Conservation (phyloP, 306 rosid species). For the Ormosia emarginata region DNA sequence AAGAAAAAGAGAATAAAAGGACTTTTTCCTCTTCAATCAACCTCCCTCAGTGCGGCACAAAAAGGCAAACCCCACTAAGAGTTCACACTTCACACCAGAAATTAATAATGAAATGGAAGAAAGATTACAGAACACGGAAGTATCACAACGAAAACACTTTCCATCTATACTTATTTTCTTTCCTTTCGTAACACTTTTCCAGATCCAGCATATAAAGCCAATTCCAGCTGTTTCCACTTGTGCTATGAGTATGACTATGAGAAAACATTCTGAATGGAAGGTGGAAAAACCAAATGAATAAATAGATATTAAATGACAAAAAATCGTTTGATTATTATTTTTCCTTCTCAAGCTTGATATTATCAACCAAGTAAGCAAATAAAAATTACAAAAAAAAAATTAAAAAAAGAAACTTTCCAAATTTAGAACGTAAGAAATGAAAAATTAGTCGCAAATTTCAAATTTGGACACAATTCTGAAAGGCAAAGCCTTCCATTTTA, state of each 20-base stretch:
- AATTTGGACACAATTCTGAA: neutral
- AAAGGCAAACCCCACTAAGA: conserved; percentile 41
- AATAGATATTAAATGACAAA: neutral
- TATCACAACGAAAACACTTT: conserved; percentile 30
- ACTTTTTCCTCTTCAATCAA: conserved; percentile 42
- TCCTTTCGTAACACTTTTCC: conserved; percentile 42
- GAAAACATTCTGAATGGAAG: conserved; percentile 23
- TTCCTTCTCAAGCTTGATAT: neutral
- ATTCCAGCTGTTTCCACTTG: conserved; percentile 57
- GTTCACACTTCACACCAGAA: conserved; percentile 34
- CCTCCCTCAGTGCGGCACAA: conserved; percentile 44
- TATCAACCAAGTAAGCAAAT: neutral
- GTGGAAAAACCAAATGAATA: neutral
- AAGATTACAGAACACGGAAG: conserved; percentile 57
- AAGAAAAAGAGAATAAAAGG: conserved; percentile 24
- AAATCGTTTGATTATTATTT: neutral
- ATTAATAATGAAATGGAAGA: conserved; percentile 32
- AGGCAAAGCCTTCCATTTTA: neutral
- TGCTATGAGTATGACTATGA: conserved; percentile 16
- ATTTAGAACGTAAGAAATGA: neutral
- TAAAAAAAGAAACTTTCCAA: neutral
- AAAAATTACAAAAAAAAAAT: neutral
- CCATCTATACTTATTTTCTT: conserved; percentile 32
- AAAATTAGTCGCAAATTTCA: neutral
- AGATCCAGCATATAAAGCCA: conserved; percentile 73